phyloP scores from a whole-genome alignment of 192 early-diverging fungal species.

The Backusella westeae region DNA sequence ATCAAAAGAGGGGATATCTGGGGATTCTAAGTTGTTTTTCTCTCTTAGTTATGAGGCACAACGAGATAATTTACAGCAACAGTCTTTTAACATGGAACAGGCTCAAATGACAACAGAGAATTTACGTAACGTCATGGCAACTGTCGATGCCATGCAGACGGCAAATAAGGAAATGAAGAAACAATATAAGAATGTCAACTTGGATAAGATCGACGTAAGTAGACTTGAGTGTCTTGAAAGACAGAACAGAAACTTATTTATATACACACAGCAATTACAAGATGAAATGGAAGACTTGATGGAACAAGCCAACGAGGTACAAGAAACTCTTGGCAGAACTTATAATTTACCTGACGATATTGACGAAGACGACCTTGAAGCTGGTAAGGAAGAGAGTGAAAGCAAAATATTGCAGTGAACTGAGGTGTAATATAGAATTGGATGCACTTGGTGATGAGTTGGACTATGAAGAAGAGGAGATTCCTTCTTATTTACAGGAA shows the following conservation, averaged over 20 bases:
- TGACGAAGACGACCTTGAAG: constrained; percentile 97
- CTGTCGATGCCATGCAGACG: constrained; percentile 94
- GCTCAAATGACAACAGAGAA: constrained; percentile 91
- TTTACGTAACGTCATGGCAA: constrained; percentile 93
- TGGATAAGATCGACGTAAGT: constrained; percentile 92
- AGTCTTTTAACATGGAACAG: constrained; percentile 99
- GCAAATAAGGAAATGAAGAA: constrained; percentile 95
- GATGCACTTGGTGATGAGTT: constrained; percentile 95
- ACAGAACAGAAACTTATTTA: not conserved
- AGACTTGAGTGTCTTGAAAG: not conserved
- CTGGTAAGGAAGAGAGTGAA: constrained; percentile 48
- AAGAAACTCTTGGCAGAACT: constrained; percentile 89
- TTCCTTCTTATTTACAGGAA: constrained; percentile 87
- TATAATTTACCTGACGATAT: constrained; percentile 95
- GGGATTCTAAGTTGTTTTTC: too few relatives aligned
- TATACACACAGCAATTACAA: constrained; percentile 69
- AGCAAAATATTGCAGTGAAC: too few relatives aligned
- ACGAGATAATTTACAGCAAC: constrained; percentile 91
- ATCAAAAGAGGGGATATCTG: not conserved
- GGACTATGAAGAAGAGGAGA: constrained; percentile 73
- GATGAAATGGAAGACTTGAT: constrained; percentile 98
- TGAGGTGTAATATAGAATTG: constrained; percentile 62
- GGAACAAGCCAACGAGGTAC: constrained; percentile 96
- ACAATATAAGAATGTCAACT: constrained; percentile 93
- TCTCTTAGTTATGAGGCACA: constrained; percentile 79